phyloP scores from a whole-genome alignment of 306 rosid genomes.

The Pterocarpus macrocarpus region DNA sequence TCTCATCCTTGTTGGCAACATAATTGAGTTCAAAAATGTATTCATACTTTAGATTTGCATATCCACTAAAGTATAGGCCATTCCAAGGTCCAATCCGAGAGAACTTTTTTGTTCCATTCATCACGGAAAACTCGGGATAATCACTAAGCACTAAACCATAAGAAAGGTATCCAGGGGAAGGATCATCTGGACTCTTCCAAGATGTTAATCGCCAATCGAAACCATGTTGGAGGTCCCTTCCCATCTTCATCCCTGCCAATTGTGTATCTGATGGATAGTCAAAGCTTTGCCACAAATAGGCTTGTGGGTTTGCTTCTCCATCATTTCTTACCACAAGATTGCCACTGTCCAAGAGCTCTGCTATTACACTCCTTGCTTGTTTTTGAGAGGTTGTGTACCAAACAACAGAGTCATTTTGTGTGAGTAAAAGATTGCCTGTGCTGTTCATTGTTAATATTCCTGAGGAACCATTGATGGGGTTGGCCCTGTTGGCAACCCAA shows the following conservation, averaged over 20 bases:
- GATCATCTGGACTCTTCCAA: conserved; percentile 48
- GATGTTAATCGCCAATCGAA: background rate
- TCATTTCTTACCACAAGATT: conserved; percentile 54
- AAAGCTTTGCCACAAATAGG: conserved; percentile 52
- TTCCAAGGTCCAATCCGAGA: conserved; percentile 33
- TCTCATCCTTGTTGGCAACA: background rate
- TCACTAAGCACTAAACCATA: background rate
- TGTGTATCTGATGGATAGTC: conserved; percentile 36
- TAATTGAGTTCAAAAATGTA: background rate
- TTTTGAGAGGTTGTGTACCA: conserved; percentile 24
- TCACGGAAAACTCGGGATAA: background rate
- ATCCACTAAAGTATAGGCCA: conserved; percentile 9
- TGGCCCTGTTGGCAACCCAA: conserved; percentile 46
- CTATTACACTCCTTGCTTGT: conserved; percentile 35
- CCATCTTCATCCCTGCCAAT: conserved; percentile 40
- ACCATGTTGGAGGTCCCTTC: conserved; percentile 32
- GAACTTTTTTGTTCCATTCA: background rate
- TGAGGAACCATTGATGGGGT: conserved; percentile 30
- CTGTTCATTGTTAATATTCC: conserved; percentile 1
- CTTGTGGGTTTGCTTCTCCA: background rate
- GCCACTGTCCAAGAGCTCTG: conserved; percentile 39
- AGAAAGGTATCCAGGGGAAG: conserved; percentile 21
- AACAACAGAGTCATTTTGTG: background rate
- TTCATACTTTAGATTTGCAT: background rate
- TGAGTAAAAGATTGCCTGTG: conserved; percentile 40